Conservation (phyloP, 2,329 filamentous ascomycete genomes). For the Raffaelea albimanens region DNA sequence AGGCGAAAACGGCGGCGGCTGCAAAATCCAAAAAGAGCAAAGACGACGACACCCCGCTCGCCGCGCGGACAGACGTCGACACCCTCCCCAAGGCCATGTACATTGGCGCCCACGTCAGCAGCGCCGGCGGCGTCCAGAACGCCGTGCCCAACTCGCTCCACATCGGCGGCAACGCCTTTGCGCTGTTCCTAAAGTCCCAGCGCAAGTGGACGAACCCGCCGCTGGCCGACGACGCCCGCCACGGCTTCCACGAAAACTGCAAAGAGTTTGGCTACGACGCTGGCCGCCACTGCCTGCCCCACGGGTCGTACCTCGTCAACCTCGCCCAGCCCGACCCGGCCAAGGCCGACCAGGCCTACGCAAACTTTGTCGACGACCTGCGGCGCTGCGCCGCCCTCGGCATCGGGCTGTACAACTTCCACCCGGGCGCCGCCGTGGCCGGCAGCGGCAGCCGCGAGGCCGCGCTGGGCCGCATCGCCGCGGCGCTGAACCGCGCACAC, state of each 20-base stretch:
- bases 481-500: slow-evolving; percentile 74
- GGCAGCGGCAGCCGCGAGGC: slow-evolving; percentile 56
- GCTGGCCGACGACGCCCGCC: slow-evolving; percentile 56
- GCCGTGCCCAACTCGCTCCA: slow-evolving; percentile 66
- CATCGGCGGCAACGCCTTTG: slow-evolving; percentile 87
- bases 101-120: slow-evolving; percentile 87
- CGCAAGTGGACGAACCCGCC: slow-evolving; percentile 86
- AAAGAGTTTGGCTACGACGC: slow-evolving; percentile 62
- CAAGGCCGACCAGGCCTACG: slow-evolving; percentile 80
- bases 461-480: slow-evolving; percentile 70
- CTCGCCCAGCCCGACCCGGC: slow-evolving; percentile 72
- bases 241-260: slow-evolving; percentile 62
- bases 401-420: slow-evolving; percentile 94
- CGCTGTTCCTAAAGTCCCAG: slow-evolving; percentile 92
- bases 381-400: slow-evolving; percentile 75
- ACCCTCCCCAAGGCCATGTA: slow-evolving; percentile 64
- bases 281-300: slow-evolving; percentile 68
- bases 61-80: slow-evolving; percentile 52
- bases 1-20: slow-evolving; percentile 12
- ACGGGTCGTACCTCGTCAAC: slow-evolving; percentile 95
- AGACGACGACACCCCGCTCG: slow-evolving; percentile 44
- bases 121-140: slow-evolving; percentile 86
- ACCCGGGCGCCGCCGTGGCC: slow-evolving; percentile 68
- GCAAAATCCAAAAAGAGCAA: slow-evolving; percentile 30
- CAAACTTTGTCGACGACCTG: slow-evolving; percentile 79